Base-by-base conservation (phyloP, 2,329 filamentous ascomycete species). In the Beauveria sp. region DNA sequence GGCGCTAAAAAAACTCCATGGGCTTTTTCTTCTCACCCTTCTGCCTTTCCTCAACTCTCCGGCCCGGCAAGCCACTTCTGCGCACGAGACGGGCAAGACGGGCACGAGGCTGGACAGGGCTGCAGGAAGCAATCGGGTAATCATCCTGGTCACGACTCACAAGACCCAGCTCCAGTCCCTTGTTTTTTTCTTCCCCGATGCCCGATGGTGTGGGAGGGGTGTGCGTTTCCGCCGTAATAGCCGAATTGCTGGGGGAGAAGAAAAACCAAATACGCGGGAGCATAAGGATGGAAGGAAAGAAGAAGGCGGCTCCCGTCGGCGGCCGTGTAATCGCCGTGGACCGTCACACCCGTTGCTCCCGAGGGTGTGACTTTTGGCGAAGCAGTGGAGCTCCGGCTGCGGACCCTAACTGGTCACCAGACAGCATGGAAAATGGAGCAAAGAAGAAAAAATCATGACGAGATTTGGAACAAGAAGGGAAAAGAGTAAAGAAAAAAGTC, bases 61-160 rank as follows among this genome's bases (percentile, higher is more conserved):
- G 52, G 53, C 12, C 24, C 31, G 18, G 26, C 4, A 2, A 43
- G 53, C 53, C 53, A 45, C 40, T 56, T 56, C 31, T 18, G 22
- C 18, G 20, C 31, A 24, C n/a, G 7, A 8, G 22, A 22, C 45
- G 24, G 10, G 22, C 46, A 48, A 28, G 31, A 34, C 12, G 12
- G 24, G 48, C 52, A 52, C 42, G 18, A 52, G 42, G 42, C 55
- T 46, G 28, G 45, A 49, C 55, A 59, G 56, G 56, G 56, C 56
- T 59, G 56, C 56, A 59, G 56, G 56, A 59, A 59, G 34, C 34
- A 51, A 51, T 59, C 56, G 56, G 56, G 31, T 56, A 20, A 42
- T 50, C 10, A 28, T 50, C 42, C 42, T 43, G 4, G 34, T 42
- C 6, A 9, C 14, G 3, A 31, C 28, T 49, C 55, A 58, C 55